Base-by-base conservation (phyloP, 768 basidiomycete genomes). In the Daedalea quercina region DNA sequence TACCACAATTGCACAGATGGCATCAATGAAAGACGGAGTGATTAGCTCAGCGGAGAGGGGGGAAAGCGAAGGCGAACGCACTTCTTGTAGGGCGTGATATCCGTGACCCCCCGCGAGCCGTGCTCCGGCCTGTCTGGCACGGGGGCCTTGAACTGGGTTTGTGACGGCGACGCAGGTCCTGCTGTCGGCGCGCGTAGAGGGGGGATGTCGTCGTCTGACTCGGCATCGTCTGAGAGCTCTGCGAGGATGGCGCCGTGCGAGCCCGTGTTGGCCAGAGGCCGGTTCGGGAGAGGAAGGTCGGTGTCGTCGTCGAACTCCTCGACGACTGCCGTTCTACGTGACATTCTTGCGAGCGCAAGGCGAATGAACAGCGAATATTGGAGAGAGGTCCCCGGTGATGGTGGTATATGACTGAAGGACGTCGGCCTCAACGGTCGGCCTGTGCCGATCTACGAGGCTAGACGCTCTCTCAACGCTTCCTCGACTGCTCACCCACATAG, bases 261-360 rank as follows among this genome's bases (percentile, higher is more conserved):
- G 52, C 87, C 85, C 4, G 81, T 78, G 59, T 84, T 80, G 8
- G 83, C 84, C 0, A 94, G 71, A 0, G 83, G 73, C 13, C 73
- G 76, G 28, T 73, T 73, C 2, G 92, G 92, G 20, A 94, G 75
- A 0, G 91, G 89, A 15, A 94, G 79, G 65, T 95, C 93, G 12
- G 90, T 91, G 63, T 95, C 93, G 72, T 96, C 94, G 79, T 95
- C 91, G 63, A 94, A 95, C 63, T 90, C 90, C 54, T 80, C 82
- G 63, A 84, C 76, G 56, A 83, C 74, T 57, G 81, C 82, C 63
- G 81, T 71, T 66, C 82, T 76, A 60, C 85, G 85, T 57, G 85
- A 81, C 87, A 90, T 90, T 33, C 23, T 47, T 17, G 35, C 9
- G 35, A 20, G 25, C 8, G 4, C 4, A 40, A 4, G 28, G 28